These are phyloP conservation scores for Inonotus hispidus DNA, from an alignment of 1,284 basidiomycete genomes.

Conservation along the genomic window DNA sequence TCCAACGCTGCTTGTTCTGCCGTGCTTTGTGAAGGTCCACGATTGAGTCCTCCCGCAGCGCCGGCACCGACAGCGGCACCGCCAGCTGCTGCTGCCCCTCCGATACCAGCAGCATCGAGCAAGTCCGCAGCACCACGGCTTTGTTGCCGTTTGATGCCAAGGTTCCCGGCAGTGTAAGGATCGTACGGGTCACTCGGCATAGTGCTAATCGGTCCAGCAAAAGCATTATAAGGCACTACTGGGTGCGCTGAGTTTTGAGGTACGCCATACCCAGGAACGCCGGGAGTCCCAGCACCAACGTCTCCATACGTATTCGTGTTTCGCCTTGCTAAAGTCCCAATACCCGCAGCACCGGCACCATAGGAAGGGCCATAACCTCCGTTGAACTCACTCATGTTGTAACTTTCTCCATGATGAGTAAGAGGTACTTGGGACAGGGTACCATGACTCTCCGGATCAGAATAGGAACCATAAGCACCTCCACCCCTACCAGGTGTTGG, in stretches of 20 bases:
- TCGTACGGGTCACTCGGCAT: slow-evolving; percentile 20
- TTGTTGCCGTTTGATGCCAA: slow-evolving; percentile 16
- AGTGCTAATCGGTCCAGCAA: slow-evolving; percentile 29
- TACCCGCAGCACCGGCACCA: slow-evolving; percentile 25
- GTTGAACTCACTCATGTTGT: slow-evolving; percentile 47
- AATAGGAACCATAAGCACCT: slow-evolving; percentile 36
- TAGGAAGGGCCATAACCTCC: slow-evolving; percentile 1
- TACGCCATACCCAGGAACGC: slow-evolving; percentile 11
- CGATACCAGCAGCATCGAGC: slow-evolving; percentile 24
- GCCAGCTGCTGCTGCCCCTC: slow-evolving; percentile 9
- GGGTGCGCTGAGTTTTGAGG: slow-evolving; percentile 22
- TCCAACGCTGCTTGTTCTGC: background rate
- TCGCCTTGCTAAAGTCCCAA: slow-evolving; percentile 24
- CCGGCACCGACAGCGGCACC: background rate
- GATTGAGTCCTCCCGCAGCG: background rate
- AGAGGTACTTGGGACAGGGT: slow-evolving; percentile 52
- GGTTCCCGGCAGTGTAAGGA: slow-evolving; percentile 22
- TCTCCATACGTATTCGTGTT: slow-evolving; percentile 4
- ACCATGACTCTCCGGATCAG: slow-evolving; percentile 47
- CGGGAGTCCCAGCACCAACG: background rate
- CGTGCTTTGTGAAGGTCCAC: slow-evolving; percentile 17
- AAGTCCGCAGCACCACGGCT: slow-evolving; percentile 23
- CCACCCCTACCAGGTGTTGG: slow-evolving; percentile 15
- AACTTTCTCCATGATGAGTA: slow-evolving; percentile 33
- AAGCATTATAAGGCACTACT: slow-evolving; percentile 31